phyloP scores from a whole-genome alignment of 2,329 filamentous ascomycete genomes.

The Echinosphaeria canescens region DNA sequence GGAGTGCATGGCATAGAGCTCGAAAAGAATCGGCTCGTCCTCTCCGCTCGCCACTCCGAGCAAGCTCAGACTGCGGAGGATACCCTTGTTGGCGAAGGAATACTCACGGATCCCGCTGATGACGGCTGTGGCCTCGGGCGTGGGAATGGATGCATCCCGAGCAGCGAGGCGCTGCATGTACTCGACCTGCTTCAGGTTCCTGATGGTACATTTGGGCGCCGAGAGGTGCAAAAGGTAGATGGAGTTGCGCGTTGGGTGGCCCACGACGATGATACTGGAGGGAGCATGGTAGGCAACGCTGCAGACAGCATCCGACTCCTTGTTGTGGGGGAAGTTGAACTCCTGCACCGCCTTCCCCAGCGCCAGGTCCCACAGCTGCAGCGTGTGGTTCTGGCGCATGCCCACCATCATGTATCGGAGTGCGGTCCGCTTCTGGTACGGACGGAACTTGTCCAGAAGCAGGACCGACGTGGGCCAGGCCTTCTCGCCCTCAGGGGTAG shows the following conservation, averaged over 20 bases:
- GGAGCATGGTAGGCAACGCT: slow-evolving; percentile 86
- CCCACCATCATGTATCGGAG: slow-evolving; percentile 91
- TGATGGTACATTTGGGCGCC: slow-evolving; percentile 76
- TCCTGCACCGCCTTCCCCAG: slow-evolving; percentile 93
- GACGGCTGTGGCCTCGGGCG: slow-evolving; percentile 86
- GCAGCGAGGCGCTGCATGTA: slow-evolving; percentile 63
- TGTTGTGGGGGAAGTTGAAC: slow-evolving; percentile 86
- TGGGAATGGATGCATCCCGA: slow-evolving; percentile 51
- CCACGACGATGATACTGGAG: slow-evolving; percentile 84
- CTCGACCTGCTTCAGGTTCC: slow-evolving; percentile 64
- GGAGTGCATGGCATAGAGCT: slow-evolving; percentile 94
- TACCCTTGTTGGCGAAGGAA: slow-evolving; percentile 69
- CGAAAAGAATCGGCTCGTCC: slow-evolving; percentile 61
- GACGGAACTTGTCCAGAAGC: slow-evolving; percentile 87
- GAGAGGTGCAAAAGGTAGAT: slow-evolving; percentile 95
- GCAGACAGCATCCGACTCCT: slow-evolving; percentile 94
- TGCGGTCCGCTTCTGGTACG: slow-evolving; percentile 76
- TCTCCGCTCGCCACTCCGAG: too few species aligned
- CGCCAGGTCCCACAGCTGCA: slow-evolving; percentile 95
- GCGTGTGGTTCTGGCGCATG: slow-evolving; percentile 96
- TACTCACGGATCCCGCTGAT: slow-evolving; percentile 95
- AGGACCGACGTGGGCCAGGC: slow-evolving; percentile 93
- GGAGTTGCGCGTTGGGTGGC: slow-evolving; percentile 90
- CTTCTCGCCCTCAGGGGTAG: slow-evolving; percentile 74
- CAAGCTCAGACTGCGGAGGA: slow-evolving; percentile 78